These are phyloP conservation scores for Aspergillus alliaceus DNA, from an alignment of 2,329 filamentous ascomycete genomes.

Conservation along the genomic window DNA sequence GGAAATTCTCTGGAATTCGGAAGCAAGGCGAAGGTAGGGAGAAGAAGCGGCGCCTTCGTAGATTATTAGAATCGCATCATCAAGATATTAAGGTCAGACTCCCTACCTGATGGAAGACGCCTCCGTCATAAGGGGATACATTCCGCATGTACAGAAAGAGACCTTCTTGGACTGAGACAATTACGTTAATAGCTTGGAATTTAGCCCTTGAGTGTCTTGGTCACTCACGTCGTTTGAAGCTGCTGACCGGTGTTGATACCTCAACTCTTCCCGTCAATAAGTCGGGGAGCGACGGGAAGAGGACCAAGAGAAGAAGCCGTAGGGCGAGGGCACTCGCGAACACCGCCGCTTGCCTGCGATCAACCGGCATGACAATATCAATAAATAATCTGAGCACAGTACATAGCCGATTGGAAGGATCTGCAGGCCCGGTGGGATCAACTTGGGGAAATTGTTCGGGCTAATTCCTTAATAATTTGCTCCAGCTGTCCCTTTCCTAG, in stretches of 20 bases:
- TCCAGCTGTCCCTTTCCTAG: conserved; percentile 19
- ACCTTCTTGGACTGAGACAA: conserved; percentile 78
- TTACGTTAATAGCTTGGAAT: conserved; percentile 1
- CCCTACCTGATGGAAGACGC: conserved; percentile 68
- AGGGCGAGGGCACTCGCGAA: conserved; percentile 75
- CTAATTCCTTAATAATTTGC: too few relatives aligned
- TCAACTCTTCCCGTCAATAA: conserved; percentile 89
- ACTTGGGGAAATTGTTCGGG: background rate
- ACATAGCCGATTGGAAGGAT: conserved; percentile 7
- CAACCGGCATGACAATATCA: conserved; percentile 49
- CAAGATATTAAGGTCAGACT: background rate
- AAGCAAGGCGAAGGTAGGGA: conserved; percentile 87
- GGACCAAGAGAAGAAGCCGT: conserved; percentile 74
- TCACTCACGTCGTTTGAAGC: conserved; percentile 88
- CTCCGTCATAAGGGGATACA: conserved; percentile 95
- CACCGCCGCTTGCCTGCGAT: conserved; percentile 63
- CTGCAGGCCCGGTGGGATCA: background rate
- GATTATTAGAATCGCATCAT: background rate
- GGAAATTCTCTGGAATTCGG: conserved; percentile 68
- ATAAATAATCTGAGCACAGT: background rate
- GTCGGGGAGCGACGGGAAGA: conserved; percentile 80
- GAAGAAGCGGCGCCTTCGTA: conserved; percentile 74
- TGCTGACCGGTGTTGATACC: conserved; percentile 93
- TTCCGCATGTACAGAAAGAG: conserved; percentile 95
- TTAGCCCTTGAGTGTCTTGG: background rate